A percentile compares a stretch with the other conserved stretches of the same genome.
Evolutionary conservation across 805 yeast species (phyloP).

Genomic region (Wickerhamiella australiensis): DNA sequence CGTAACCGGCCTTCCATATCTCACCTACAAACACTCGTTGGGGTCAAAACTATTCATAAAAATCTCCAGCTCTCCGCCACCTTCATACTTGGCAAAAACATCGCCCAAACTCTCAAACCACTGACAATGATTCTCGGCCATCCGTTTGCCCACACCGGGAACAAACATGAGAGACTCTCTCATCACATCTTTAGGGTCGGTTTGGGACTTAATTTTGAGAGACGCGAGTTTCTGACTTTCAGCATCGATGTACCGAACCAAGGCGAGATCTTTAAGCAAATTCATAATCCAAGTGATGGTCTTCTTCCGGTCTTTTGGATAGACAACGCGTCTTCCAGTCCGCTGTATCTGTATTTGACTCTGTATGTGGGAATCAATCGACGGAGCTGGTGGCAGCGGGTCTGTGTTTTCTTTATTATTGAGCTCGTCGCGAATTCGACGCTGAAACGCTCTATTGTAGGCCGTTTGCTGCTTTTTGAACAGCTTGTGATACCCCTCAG

Average conservation of each 20-base stretch:
- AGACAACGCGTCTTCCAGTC: neutral
- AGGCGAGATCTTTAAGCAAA: neutral
- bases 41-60: neutral
- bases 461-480: neutral
- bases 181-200: neutral
- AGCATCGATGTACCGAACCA: neutral
- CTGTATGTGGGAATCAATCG: neutral
- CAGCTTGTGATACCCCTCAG: slow-evolving; percentile 4
- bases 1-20: too few relatives aligned
- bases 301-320: neutral
- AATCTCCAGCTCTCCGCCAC: neutral
- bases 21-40: neutral
- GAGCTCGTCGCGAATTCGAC: slow-evolving; percentile 3
- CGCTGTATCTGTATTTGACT: neutral
- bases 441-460: slow-evolving; percentile 1
- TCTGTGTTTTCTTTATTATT: neutral
- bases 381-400: neutral
- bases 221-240: neutral
- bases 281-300: neutral
- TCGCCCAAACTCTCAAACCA: slow-evolving; percentile 5
- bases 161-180: slow-evolving; percentile 1
- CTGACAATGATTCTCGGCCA: neutral
- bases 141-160: neutral
- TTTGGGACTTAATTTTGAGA: slow-evolving; percentile 2
- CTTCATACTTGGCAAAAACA: neutral